These are phyloP conservation scores for Garcia nutans DNA, from an alignment of 345 rosid species.

Conservation along the genomic window DNA sequence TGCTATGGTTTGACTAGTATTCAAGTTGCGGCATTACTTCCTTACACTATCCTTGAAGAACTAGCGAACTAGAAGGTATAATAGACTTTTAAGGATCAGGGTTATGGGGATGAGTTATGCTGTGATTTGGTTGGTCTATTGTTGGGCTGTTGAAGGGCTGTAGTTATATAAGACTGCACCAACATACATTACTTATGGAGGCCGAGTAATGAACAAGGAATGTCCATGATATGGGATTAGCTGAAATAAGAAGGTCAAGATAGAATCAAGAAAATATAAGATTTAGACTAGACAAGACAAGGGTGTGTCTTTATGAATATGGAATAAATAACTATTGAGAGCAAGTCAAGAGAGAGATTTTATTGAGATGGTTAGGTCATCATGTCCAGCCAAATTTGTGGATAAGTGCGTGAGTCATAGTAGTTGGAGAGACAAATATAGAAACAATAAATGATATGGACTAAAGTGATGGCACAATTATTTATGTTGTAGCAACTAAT, in stretches of 20 bases:
- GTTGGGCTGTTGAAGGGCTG: not conserved
- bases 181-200: not conserved
- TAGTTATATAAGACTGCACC: not conserved
- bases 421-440: not conserved
- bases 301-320: not conserved
- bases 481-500: not conserved
- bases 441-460: not conserved
- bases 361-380: not conserved
- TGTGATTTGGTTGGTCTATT: not conserved
- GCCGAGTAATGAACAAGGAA: not conserved
- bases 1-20: too few species aligned
- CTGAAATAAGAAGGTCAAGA: not conserved
- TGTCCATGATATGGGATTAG: not conserved
- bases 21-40: too few species aligned
- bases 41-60: too few species aligned
- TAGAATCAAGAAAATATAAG: not conserved
- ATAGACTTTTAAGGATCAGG: too few species aligned
- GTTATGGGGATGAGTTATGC: not conserved
- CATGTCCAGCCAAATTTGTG: not conserved
- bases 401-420: not conserved
- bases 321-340: not conserved
- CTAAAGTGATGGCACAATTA: not conserved
- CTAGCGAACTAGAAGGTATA: too few species aligned
- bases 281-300: not conserved
- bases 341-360: not conserved